Conservation (phyloP, 2,329 filamentous ascomycete species). For the Xylaria sp. region DNA sequence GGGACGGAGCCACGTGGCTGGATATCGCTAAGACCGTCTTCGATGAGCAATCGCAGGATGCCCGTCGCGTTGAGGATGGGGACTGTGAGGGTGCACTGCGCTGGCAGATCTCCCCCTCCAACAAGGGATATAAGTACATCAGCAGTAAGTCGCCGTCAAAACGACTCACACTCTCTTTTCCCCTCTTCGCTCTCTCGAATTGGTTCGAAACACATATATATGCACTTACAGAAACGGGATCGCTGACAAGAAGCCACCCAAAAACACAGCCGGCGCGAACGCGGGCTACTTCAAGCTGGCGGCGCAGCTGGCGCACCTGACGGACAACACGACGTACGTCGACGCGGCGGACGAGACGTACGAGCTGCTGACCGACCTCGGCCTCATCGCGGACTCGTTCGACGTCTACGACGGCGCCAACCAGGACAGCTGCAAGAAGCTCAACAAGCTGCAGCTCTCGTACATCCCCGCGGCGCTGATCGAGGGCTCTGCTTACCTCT, state of each 20-base stretch:
- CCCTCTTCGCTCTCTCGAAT: too few relatives aligned
- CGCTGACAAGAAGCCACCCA: conserved; percentile 22
- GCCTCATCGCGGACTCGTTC: conserved; percentile 47
- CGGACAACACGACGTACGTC: conserved; percentile 62
- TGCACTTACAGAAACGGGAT: too few relatives aligned
- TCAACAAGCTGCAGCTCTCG: conserved; percentile 53
- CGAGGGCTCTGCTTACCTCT: conserved; percentile 44
- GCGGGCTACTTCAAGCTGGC: conserved; percentile 49
- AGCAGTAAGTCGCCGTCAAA: conserved; percentile 35
- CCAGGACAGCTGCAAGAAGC: conserved; percentile 42
- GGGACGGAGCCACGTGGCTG: conserved; percentile 52
- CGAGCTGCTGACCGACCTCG: conserved; percentile 46
- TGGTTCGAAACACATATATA: too few relatives aligned
- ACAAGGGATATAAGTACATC: conserved; percentile 53
- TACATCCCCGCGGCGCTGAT: conserved; percentile 52
- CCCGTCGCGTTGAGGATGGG: conserved; percentile 50
- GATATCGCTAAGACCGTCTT: conserved; percentile 64
- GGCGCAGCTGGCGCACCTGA: conserved; percentile 63
- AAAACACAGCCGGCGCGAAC: conserved; percentile 42
- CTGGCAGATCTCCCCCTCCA: conserved; percentile 66
- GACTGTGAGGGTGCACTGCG: conserved; percentile 62
- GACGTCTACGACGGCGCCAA: conserved; percentile 52
- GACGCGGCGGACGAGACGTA: conserved; percentile 61
- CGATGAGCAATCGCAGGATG: conserved; percentile 54
- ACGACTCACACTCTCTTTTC: too few relatives aligned